Conservation (phyloP, 2,329 filamentous ascomycete species). For the Paraconiothyrium brasiliense region DNA sequence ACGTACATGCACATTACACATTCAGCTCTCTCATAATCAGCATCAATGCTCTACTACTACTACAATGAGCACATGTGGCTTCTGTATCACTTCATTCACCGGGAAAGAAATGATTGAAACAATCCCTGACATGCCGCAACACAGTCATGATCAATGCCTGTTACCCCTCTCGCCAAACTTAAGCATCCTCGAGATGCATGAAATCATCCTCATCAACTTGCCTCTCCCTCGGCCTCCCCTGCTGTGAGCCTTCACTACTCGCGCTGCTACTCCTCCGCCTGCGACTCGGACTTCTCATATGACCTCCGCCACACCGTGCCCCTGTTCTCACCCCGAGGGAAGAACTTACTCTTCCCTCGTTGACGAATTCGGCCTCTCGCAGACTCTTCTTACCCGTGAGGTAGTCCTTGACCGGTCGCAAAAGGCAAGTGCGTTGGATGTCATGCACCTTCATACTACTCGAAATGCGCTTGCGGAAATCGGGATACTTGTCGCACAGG, state of each 20-base stretch:
- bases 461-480: slow-evolving; percentile 13
- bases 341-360: neutral
- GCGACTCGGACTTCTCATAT: neutral
- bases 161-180: neutral
- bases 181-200: slow-evolving; percentile 3
- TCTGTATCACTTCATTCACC: neutral
- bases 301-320: neutral
- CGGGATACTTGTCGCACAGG: slow-evolving; percentile 13
- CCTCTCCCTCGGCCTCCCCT: neutral
- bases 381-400: slow-evolving; percentile 1
- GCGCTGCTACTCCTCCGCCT: neutral
- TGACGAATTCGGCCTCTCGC: neutral
- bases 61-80: neutral
- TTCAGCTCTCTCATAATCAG: neutral
- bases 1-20: neutral
- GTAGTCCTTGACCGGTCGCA: slow-evolving; percentile 16
- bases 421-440: neutral
- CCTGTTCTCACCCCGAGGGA: neutral
- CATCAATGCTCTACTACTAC: neutral
- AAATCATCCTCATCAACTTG: neutral
- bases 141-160: no score
- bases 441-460: slow-evolving; percentile 9
- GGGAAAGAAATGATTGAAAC: neutral
- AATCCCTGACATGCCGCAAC: neutral
- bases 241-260: neutral